Conservation (phyloP, 805 yeast species). For the Clavispora fructus region DNA sequence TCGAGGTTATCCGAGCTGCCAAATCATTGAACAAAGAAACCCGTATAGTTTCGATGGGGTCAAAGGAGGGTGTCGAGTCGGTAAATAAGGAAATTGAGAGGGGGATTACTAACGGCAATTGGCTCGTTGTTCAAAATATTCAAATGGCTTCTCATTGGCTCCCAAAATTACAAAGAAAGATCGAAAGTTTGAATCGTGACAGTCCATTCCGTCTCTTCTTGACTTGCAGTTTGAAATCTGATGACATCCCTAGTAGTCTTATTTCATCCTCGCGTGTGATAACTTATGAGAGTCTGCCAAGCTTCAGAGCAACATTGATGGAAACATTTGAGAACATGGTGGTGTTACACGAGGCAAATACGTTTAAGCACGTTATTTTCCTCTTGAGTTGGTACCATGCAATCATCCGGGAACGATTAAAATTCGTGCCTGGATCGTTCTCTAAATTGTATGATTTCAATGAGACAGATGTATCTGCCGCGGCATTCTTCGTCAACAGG, state of each 20-base stretch:
- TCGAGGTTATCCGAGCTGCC: conserved; percentile 45
- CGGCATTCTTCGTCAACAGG: conserved; percentile 38
- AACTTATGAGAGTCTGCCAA: conserved; percentile 58
- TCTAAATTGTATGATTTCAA: conserved; percentile 59
- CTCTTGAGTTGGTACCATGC: conserved; percentile 69
- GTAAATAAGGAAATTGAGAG: conserved; percentile 51
- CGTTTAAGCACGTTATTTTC: conserved; percentile 45
- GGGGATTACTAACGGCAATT: conserved; percentile 46
- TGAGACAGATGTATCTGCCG: conserved; percentile 62
- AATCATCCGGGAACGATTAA: conserved; percentile 50
- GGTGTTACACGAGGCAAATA: conserved; percentile 16
- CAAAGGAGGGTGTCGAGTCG: conserved; percentile 54
- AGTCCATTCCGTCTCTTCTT: conserved; percentile 51
- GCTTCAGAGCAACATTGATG: conserved; percentile 45
- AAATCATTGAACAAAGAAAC: conserved; percentile 20
- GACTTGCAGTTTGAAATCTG: conserved; percentile 50
- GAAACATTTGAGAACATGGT: conserved; percentile 33
- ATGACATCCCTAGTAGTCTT: conserved; percentile 49
- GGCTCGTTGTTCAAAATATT: conserved; percentile 78
- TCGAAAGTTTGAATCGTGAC: conserved; percentile 27
- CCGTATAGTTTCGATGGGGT: conserved; percentile 63
- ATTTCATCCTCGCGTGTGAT: conserved; percentile 51
- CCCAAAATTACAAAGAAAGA: conserved; percentile 43
- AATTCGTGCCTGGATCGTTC: conserved; percentile 64
- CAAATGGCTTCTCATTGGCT: conserved; percentile 71